Percentiles rank a stretch among this genome's conserved stretches.
Conservation (phyloP, 192 early-diverging fungal genomes). For the Gorgonomyces haynaldii region DNA sequence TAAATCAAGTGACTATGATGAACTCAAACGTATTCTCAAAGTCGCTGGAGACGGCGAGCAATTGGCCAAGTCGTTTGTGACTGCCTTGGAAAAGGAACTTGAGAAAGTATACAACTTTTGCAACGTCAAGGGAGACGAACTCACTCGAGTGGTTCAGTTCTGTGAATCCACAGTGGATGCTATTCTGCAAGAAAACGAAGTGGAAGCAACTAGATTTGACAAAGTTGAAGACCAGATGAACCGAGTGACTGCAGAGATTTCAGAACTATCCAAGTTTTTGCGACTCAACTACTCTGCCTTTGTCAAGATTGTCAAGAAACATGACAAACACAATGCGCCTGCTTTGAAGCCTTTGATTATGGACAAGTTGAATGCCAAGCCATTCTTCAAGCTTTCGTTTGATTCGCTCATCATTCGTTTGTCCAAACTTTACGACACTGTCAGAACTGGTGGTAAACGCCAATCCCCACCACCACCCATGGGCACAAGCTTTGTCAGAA, state of each 20-base stretch:
- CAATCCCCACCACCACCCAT: constrained; percentile 4
- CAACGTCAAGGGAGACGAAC: constrained; percentile 41
- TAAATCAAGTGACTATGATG: constrained; percentile 50
- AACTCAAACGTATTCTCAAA: constrained; percentile 79
- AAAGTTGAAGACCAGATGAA: constrained; percentile 26
- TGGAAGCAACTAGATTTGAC: constrained; percentile 18
- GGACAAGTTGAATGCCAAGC: constrained; percentile 40
- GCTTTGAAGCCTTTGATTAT: constrained; percentile 65
- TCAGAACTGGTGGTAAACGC: constrained; percentile 29
- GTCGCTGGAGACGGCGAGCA: constrained; percentile 54
- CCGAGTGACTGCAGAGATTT: constrained; percentile 28
- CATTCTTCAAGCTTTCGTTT: constrained; percentile 72
- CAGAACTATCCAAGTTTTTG: constrained; percentile 38
- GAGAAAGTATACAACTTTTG: constrained; percentile 56
- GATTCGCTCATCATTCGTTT: constrained; percentile 75
- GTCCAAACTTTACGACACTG: constrained; percentile 33
- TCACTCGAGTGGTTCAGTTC: constrained; percentile 32
- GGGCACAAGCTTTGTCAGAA: constrained; percentile 56
- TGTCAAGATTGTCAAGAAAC: constrained; percentile 88
- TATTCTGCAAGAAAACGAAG: constrained; percentile 10
- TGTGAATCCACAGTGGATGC: constrained; percentile 29
- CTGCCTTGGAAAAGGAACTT: constrained; percentile 77
- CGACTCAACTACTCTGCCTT: constrained; percentile 40
- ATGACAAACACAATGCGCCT: constrained; percentile 89
- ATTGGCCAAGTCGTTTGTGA: constrained; percentile 74